Evolutionary conservation across 768 basidiomycete species (phyloP), one percentile per base, ranked within the genome.

Genomic region (Boletus tylopilopsis): DNA sequence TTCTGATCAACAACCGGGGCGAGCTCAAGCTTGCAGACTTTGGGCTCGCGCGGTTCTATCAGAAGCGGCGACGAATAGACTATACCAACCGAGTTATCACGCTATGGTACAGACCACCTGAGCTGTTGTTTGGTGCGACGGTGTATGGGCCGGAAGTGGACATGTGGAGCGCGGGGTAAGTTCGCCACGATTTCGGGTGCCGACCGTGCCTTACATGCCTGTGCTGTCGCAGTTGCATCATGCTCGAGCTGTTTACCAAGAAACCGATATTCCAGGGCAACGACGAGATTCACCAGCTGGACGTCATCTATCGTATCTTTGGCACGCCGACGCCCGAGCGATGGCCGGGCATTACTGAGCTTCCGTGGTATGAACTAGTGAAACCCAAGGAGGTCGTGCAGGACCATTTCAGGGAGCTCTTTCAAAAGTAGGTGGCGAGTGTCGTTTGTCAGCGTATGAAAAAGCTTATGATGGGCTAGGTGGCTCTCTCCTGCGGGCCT

Each of bases 31-130:
- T 99, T 16, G 96, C 81, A 9, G 96, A 99, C 71, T 99, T 99
- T 68, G 96, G 96, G 36, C 78, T 99, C 15, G 96, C 96, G 8
- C 80, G 96, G 43, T 91, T 97, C 66, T 99, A 95, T 70, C 87
- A 93, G 68, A 95, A 94, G 67, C 84, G 88, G 7, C 77, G 90
- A 40, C 79, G 80, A 46, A 86, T 84, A 48, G 96, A 99, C 64
- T 98, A 99, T 64, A 99, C 96, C n/a, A 99, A 99, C 67, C 81
- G 96, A 27, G 96, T 99, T 42, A 98, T 99, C 57, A 99, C 96
- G 1, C 78, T 96, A 42, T 98, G 96, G 96, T 99, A 99, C 68
- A 80, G 96, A 49, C 90, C 94, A 5, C 96, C 95, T 10, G 96
- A 99, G 63, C 75, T 99, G 19, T 71, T 99, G 34, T 85, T 97